Evolutionary conservation across 768 basidiomycete genomes (phyloP).

Genomic region (Rhodosporidiobolus odoratus): DNA sequence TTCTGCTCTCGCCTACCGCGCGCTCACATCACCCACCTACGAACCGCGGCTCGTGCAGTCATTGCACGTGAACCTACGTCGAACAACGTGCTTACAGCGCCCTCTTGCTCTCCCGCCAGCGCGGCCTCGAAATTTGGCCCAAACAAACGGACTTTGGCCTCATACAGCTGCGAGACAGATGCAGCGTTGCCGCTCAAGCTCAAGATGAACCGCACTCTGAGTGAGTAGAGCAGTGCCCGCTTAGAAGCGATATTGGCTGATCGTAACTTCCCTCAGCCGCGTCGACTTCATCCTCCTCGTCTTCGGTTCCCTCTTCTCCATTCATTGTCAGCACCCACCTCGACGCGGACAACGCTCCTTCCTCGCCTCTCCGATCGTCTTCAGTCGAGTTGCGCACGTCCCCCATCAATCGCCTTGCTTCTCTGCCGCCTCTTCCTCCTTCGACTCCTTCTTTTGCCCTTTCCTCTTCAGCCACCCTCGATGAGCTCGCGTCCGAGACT

Average conservation of each 20-base stretch:
- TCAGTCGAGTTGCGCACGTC: not conserved
- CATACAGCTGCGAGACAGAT: not conserved
- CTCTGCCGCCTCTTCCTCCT: constrained; percentile 14
- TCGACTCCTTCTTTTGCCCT: constrained; percentile 21
- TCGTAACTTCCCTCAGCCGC: not conserved
- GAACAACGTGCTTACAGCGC: too few relatives aligned
- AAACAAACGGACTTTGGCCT: too few relatives aligned
- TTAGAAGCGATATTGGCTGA: not conserved
- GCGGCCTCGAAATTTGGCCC: too few relatives aligned
- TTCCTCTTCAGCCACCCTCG: not conserved
- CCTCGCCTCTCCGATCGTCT: constrained; percentile 6
- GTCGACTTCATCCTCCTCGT: constrained; percentile 1
- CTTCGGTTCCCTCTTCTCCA: constrained; percentile 17
- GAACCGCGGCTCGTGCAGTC: too few relatives aligned
- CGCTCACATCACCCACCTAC: too few relatives aligned
- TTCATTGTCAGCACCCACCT: constrained; percentile 17
- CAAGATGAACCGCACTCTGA: not conserved
- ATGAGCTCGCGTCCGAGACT: not conserved
- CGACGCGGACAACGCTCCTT: constrained; percentile 20
- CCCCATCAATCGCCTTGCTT: not conserved
- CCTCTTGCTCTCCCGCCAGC: too few relatives aligned
- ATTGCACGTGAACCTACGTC: too few relatives aligned
- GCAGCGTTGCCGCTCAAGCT: not conserved
- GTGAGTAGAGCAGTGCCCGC: not conserved
- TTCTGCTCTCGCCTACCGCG: too few relatives aligned